Base-by-base conservation (phyloP, 75 land plant species). In the Chamaecyparis obtusa region DNA sequence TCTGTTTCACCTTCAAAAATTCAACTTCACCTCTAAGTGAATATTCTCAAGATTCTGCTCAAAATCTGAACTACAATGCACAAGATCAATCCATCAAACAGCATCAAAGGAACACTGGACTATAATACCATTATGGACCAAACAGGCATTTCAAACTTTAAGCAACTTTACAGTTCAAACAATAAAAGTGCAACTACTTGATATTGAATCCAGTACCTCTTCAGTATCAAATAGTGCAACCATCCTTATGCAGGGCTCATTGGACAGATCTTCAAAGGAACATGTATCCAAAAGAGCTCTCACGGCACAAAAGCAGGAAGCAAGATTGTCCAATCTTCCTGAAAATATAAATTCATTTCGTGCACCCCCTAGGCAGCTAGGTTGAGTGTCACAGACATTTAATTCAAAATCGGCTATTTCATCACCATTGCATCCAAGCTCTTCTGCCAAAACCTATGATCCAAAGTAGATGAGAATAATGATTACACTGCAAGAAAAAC, bases 141-240 rank as follows among this genome's bases (percentile, higher is more conserved):
- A 81, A 46, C 33, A 7, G 0, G 30, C n/a, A 46, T 46, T 51
- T 44, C 46, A 51, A n/a, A 3, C 48, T 81, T 27, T 81, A 21
- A 81, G 16, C 46, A 81, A 27, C 51, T 36, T n/a, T 32, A 33
- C 16, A 69, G 69, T 74, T 36, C n/a, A 37, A 57, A 24, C 0
- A 9, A 67, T 37, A 17, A 57, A n/a, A 64, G 14, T 46, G 16
- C 35, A 33, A 86, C 85, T 33, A 39, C 36, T 39, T 86, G 19
- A 27, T 36, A 83, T 60, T n/a, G 74, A 81, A 84, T 81, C 32
- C 21, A n/a, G 81, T 93, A 98, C 99, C 96, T 98, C 99, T 84
- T 98, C 99, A 93, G 94, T 97, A 77, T 98, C 99, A 94, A 98
- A 98, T 83, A 98, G 85, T 67, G 99, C 97, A 88, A 98, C 92